Base-by-base conservation (phyloP, 768 basidiomycete species). In the Termitomyces sp. region DNA sequence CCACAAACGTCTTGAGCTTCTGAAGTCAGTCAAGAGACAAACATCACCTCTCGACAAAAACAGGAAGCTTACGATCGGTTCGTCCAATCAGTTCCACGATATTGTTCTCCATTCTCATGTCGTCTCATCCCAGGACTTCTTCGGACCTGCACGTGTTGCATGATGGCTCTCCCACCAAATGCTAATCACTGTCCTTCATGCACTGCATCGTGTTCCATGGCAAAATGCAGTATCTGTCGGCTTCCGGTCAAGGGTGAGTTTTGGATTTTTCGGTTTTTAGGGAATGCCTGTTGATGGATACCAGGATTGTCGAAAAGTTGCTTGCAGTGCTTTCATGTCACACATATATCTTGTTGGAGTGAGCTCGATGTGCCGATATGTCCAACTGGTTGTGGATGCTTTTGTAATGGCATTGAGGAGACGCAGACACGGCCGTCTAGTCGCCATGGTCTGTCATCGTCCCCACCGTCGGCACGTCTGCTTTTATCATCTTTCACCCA, bases 201-300 rank as follows among this genome's bases (percentile, higher is more conserved):
- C 58, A 72, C 70, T 54, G 70, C 69, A 9, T 69, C 72, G n/a
- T 75, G 70, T 43, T 71, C 70, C 5, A 76, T 75, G 66, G 73
- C 83, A 1, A 70, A 69, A 6, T 93, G 91, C 65, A 81, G 87
- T 0, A 78, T 92, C 17, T 92, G 91, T 66, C 78, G 89, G 48
- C 78, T 92, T 31, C 86, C 88, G 6, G 83, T 87, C 56, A 87
- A 83, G 78, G 88, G 91, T 83, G 60, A 10, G 75, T 66, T 4
- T 6, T 3, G 19, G 7, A 21, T 23, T 35, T 0, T 28, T 37
- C 30, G 3, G 19, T 3, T 3, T 9, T 37, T n/a, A 11, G 44
- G 21, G 50, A 43, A 23, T 21, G 26, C 30, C 26, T 49, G 40
- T 40, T 56, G 10, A 47, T 14, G n/a, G 37, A 51, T 42, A 21